phyloP scores from a whole-genome alignment of 306 rosid species.

The Potentilla sterilis region DNA sequence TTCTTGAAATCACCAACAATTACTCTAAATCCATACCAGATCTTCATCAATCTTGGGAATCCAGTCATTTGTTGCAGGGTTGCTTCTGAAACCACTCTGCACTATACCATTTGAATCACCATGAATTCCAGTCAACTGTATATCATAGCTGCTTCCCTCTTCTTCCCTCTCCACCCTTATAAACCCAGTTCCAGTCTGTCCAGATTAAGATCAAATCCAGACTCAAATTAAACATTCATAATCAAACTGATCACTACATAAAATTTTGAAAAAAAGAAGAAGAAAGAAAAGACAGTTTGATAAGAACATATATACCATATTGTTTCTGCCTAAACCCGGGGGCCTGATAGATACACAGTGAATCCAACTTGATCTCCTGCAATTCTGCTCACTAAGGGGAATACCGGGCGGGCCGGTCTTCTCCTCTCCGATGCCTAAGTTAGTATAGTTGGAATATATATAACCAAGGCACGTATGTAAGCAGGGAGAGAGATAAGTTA shows the following conservation, averaged over 20 bases:
- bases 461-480: too few species aligned
- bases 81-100: constrained; percentile 41
- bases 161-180: constrained; percentile 44
- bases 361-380: too few species aligned
- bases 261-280: neutral
- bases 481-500: too few species aligned
- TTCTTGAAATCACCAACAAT: neutral
- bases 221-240: neutral
- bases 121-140: constrained; percentile 22
- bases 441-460: too few species aligned
- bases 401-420: too few species aligned
- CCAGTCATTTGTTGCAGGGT: constrained; percentile 91
- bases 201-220: neutral
- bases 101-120: constrained; percentile 22
- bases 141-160: constrained; percentile 16
- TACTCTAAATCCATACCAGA: constrained; percentile 32
- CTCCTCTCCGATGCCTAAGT: too few species aligned
- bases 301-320: constrained; percentile 1
- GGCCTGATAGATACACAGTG: too few species aligned
- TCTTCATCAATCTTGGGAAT: constrained; percentile 43
- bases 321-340: too few species aligned
- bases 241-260: neutral
- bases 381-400: too few species aligned
- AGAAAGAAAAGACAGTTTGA: neutral
- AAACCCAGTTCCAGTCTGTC: constrained; percentile 72